Conservation (phyloP, 1,139 yeast species). For the Kodamaea arcana region DNA sequence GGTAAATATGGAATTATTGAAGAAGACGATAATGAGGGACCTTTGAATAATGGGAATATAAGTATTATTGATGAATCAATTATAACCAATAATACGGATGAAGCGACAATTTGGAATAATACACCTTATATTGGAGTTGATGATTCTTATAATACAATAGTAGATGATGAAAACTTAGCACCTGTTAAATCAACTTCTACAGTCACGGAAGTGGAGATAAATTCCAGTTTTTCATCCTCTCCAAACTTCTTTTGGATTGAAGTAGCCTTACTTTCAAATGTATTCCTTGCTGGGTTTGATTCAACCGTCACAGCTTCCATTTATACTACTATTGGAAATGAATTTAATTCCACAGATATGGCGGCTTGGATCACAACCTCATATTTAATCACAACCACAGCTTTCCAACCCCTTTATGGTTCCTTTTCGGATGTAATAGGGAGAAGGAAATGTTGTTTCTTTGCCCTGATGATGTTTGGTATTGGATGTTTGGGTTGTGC, state of each 20-base stretch:
- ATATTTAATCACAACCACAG: conserved; percentile 29
- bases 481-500: conserved; percentile 12
- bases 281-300: conserved; percentile 17
- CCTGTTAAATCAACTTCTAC: neutral
- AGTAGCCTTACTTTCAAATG: conserved; percentile 21
- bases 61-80: too few species aligned
- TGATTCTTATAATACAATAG: too few species aligned
- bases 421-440: conserved; percentile 53
- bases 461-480: conserved; percentile 20
- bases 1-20: too few species aligned
- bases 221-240: conserved; percentile 9
- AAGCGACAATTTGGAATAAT: too few species aligned
- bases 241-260: conserved; percentile 21
- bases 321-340: conserved; percentile 14
- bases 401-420: conserved; percentile 42
- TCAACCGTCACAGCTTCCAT: conserved; percentile 13
- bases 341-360: conserved; percentile 32
- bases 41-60: too few species aligned
- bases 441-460: conserved; percentile 29
- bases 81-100: too few species aligned
- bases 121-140: too few species aligned
- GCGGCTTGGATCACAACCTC: conserved; percentile 39
- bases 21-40: too few species aligned
- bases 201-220: neutral
- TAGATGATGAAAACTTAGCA: too few species aligned